These are phyloP conservation scores for Arthrobotrys sinensis DNA, from an alignment of 2,329 filamentous ascomycete species.

Conservation along the genomic window DNA sequence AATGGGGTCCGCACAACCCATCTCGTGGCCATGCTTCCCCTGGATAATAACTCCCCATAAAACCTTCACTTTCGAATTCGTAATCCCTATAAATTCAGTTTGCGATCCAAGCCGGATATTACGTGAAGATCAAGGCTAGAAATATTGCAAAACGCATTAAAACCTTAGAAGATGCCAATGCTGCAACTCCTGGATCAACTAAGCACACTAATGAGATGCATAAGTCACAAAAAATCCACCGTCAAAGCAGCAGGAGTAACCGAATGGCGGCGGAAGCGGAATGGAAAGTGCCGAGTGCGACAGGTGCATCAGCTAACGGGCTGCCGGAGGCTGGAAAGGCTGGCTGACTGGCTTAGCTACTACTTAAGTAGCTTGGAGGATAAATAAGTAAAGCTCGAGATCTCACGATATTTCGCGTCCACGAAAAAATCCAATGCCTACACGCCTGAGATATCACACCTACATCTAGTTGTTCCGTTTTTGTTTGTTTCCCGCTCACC, in stretches of 20 bases:
- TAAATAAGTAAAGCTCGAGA: background rate
- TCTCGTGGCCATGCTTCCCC: background rate
- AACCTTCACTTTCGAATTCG: background rate
- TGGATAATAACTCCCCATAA: background rate
- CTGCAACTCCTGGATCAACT: no score
- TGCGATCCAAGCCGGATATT: background rate
- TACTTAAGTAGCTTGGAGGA: no score
- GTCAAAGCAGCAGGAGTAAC: conserved; percentile 11
- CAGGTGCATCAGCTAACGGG: conserved; percentile 7
- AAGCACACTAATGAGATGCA: no score
- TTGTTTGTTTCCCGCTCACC: background rate
- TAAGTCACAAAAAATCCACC: background rate
- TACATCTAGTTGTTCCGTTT: background rate
- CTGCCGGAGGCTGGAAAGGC: conserved; percentile 23
- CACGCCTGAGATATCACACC: background rate
- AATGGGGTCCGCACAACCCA: conserved; percentile 4
- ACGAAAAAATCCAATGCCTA: no score
- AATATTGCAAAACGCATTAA: no score
- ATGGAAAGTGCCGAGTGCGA: conserved; percentile 33
- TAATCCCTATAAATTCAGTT: background rate
- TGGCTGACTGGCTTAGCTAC: background rate
- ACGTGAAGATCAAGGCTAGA: background rate
- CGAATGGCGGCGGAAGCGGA: conserved; percentile 22
- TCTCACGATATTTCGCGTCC: background rate
- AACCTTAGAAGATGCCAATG: no score